phyloP scores from a whole-genome alignment of 1,139 yeast genomes.

The Wickerhamiella infanticola region DNA sequence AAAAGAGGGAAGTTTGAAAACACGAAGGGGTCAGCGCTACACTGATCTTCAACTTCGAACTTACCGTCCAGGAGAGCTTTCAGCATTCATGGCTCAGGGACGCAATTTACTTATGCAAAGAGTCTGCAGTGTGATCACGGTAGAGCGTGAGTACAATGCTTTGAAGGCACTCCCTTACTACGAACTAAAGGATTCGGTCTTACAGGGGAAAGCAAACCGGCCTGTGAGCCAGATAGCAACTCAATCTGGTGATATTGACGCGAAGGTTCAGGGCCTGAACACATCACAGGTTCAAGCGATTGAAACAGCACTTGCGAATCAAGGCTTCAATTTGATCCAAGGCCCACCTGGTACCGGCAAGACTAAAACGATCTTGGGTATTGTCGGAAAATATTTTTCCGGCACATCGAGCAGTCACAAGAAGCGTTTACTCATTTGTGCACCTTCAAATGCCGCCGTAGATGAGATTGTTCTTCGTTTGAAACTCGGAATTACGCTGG shows the following conservation, averaged over 20 bases:
- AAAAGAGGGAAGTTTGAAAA: constrained; percentile 26
- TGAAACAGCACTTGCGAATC: constrained; percentile 44
- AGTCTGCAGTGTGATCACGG: constrained; percentile 58
- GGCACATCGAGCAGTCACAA: constrained; percentile 15
- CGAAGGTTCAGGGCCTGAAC: constrained; percentile 46
- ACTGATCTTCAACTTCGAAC: constrained; percentile 67
- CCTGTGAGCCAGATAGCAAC: constrained; percentile 21
- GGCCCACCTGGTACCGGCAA: constrained; percentile 70
- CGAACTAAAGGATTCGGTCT: constrained; percentile 49
- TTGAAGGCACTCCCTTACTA: constrained; percentile 68
- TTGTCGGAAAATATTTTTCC: constrained; percentile 58
- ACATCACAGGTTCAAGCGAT: constrained; percentile 85
- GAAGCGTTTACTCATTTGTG: constrained; percentile 66
- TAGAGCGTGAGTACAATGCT: constrained; percentile 85
- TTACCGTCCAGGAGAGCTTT: constrained; percentile 32
- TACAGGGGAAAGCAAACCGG: constrained; percentile 27
- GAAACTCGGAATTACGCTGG: constrained; percentile 35
- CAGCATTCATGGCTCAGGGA: constrained; percentile 47
- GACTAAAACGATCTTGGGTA: constrained; percentile 88
- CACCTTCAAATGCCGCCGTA: constrained; percentile 98
- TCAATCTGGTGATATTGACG: constrained; percentile 23
- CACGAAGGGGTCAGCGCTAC: constrained; percentile 39
- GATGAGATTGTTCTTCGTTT: constrained; percentile 88
- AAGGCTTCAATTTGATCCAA: constrained; percentile 80
- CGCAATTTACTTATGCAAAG: constrained; percentile 49